These are phyloP conservation scores for Fonsecaea nubica DNA, from an alignment of 2,329 filamentous ascomycete species.

Conservation along the genomic window DNA sequence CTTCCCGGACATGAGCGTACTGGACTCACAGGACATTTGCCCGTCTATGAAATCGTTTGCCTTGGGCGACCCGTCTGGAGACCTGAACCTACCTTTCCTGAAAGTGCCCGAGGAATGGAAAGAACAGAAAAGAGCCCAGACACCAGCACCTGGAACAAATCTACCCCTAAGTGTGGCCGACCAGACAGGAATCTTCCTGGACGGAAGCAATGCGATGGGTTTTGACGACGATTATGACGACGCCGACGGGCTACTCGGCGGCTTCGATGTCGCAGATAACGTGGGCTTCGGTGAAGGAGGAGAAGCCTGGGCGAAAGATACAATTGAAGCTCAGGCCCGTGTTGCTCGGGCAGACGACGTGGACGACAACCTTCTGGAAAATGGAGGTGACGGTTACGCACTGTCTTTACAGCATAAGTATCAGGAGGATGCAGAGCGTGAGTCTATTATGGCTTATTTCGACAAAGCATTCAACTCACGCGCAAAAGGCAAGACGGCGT, in stretches of 20 bases:
- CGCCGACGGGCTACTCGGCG: conserved; percentile 71
- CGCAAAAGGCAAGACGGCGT: conserved; percentile 71
- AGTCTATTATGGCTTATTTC: conserved; percentile 97
- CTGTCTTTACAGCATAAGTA: conserved; percentile 78
- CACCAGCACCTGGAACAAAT: conserved; percentile 30
- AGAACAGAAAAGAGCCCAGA: conserved; percentile 62
- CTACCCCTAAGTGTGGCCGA: conserved; percentile 59
- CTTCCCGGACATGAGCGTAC: conserved; percentile 76
- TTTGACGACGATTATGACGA: conserved; percentile 80
- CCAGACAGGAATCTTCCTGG: conserved; percentile 80
- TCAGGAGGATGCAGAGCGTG: conserved; percentile 70
- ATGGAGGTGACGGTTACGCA: conserved; percentile 73
- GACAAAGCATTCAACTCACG: conserved; percentile 80
- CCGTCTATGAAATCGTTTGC: conserved; percentile 94
- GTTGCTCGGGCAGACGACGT: conserved; percentile 66
- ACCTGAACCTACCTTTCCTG: conserved; percentile 88
- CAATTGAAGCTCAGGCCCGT: conserved; percentile 82
- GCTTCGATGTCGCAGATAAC: conserved; percentile 66
- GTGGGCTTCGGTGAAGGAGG: conserved; percentile 93
- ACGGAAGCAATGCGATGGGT: conserved; percentile 81
- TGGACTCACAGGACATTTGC: conserved; percentile 91
- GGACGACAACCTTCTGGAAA: conserved; percentile 61
- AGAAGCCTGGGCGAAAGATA: conserved; percentile 92
- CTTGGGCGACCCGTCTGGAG: conserved; percentile 81
- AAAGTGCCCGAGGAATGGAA: conserved; percentile 88